Evolutionary conservation across 2,329 filamentous ascomycete species (phyloP), one percentile per base, ranked within the genome.

Genomic region (Botrytis fragariae): DNA sequence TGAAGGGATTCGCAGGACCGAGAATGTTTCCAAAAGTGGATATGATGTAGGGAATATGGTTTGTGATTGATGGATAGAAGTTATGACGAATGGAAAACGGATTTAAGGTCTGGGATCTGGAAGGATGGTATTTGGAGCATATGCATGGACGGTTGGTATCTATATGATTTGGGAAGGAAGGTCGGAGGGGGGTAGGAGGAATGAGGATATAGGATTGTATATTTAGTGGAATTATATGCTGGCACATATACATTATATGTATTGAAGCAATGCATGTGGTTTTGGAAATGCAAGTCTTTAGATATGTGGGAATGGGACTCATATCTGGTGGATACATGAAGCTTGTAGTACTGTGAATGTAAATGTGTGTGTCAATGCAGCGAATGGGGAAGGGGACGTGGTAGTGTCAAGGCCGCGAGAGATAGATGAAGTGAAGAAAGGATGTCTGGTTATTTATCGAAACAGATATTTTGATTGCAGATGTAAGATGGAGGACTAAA

Each of bases 1-100:
- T 91, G 1, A 91, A 92, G 79, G 95, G 95, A 0, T 98, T 91
- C 82, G 93, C 93, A 0, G 95, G 95, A 7, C 92, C 93, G 16
- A 88, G 95, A 74, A 97, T 91, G 82, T 96, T 97, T 79, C 93
- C 93, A 12, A 72, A 72, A 39, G 29, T 72, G n/a, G 48, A 51
- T 39, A 22, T 42, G 45, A 68, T 68, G 45, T 68, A 68, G 35
- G 25, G 12, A 6, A n/a, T 22, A 16, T 35, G 6, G 35, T 18
- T 18, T n/a, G 25, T 62, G 14, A 29, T 8, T 5, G 2, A n/a
- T n/a, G 25, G 25, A 54, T n/a, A 54, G 48, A 16, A 12, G 5
- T n/a, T 16, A 54, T 54, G 48, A 54, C n/a, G 12, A 18, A 29
- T 57, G 51, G 14, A n/a, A 57, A 54, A 57, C 14, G 25, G 14